Conservation (phyloP, 208 protist genomes). For the Strigomonas galati region DNA sequence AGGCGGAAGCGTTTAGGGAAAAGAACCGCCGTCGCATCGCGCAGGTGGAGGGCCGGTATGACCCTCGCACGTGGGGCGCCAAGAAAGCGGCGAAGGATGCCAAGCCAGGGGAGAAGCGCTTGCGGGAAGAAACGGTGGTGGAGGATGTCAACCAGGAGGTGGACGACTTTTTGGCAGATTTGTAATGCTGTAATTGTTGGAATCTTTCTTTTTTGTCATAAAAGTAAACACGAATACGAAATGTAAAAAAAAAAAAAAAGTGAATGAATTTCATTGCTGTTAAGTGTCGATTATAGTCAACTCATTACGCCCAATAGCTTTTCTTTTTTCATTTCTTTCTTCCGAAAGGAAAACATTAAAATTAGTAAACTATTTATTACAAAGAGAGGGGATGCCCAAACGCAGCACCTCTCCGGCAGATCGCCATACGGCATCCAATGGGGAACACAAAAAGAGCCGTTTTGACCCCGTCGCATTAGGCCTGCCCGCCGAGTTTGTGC, state of each 20-base stretch:
- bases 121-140: slow-evolving; percentile 27
- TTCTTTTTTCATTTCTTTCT: no score
- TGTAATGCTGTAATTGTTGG: slow-evolving; percentile 26
- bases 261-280: no score
- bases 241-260: no score
- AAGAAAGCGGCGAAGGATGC: slow-evolving; percentile 22
- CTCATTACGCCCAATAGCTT: no score
- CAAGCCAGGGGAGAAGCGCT: slow-evolving; percentile 38
- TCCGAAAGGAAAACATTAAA: not conserved
- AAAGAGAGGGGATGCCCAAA: not conserved
- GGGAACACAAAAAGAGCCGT: slow-evolving; percentile 27
- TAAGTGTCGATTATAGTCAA: no score
- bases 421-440: not conserved
- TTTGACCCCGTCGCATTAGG: slow-evolving; percentile 79
- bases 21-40: slow-evolving; percentile 87
- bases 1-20: slow-evolving; percentile 86
- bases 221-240: no score
- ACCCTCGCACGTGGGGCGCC: slow-evolving; percentile 77
- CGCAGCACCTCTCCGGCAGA: no score
- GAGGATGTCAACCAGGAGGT: slow-evolving; percentile 63
- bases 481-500: slow-evolving; percentile 73
- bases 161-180: slow-evolving; percentile 72
- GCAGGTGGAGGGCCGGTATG: slow-evolving; percentile 89
- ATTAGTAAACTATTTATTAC: not conserved
- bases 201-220: slow-evolving; percentile 1